phyloP scores from a whole-genome alignment of 192 early-diverging fungal species.

The Dimargaris cristalligena region DNA sequence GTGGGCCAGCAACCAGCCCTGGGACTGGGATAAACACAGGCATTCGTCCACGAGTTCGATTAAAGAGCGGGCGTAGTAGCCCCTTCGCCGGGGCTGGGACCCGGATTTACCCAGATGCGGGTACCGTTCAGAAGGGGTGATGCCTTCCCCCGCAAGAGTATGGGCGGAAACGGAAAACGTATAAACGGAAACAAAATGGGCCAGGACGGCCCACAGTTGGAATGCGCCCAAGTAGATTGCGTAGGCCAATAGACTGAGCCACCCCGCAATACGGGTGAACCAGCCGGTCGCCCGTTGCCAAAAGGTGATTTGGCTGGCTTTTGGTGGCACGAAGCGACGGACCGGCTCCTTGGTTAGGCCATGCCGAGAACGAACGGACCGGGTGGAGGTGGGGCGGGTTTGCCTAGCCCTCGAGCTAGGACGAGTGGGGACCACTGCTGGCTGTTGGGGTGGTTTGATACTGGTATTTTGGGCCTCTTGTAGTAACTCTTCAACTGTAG shows the following conservation, averaged over 20 bases:
- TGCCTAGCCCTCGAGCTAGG: neutral
- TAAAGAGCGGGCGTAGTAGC: neutral
- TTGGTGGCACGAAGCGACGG: neutral
- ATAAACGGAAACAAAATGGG: neutral
- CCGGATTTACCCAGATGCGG: neutral
- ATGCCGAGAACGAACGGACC: neutral
- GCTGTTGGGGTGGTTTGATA: neutral
- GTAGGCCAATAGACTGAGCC: neutral
- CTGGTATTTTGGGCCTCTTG: slow-evolving; percentile 1
- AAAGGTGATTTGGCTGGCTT: neutral
- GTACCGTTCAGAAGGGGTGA: neutral
- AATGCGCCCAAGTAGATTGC: neutral
- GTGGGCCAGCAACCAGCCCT: neutral
- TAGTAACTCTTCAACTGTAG: slow-evolving; percentile 2
- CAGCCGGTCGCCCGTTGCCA: neutral
- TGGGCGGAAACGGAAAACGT: neutral
- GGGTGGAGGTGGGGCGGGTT: neutral
- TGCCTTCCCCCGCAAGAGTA: no score
- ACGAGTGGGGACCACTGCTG: neutral
- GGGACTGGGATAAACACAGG: neutral
- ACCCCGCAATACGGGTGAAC: neutral
- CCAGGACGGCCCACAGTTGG: neutral
- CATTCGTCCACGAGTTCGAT: neutral
- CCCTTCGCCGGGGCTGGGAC: neutral
- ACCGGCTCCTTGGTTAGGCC: neutral